phyloP scores from a whole-genome alignment of 2,329 filamentous ascomycete genomes.

The Aureobasidium leucospermi region DNA sequence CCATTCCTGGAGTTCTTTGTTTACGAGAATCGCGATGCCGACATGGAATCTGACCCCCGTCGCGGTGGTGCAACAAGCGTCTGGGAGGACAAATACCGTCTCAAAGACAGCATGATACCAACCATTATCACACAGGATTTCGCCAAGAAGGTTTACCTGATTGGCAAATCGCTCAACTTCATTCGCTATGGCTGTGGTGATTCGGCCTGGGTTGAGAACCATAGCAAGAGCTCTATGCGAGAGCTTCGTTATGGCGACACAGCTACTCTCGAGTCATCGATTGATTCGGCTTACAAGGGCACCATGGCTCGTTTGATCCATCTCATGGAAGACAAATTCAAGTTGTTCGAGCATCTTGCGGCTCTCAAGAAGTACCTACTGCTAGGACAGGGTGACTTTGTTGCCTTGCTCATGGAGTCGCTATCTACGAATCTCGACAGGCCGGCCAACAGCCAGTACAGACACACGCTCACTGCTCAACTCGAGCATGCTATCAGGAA shows the following conservation, averaged over 20 bases:
- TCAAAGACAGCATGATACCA: slow-evolving; percentile 79
- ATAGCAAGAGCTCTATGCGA: slow-evolving; percentile 87
- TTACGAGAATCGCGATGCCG: slow-evolving; percentile 62
- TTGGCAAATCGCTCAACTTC: slow-evolving; percentile 96
- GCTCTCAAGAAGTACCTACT: slow-evolving; percentile 93
- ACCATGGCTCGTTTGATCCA: slow-evolving; percentile 93
- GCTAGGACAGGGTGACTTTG: slow-evolving; percentile 93
- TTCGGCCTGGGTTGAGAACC: slow-evolving; percentile 88
- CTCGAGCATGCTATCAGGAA: slow-evolving; percentile 94
- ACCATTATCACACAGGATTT: slow-evolving; percentile 91
- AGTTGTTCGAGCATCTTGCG: slow-evolving; percentile 82
- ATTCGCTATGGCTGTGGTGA: slow-evolving; percentile 94
- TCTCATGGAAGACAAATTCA: slow-evolving; percentile 92
- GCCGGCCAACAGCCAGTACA: slow-evolving; percentile 92
- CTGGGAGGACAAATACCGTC: slow-evolving; percentile 95
- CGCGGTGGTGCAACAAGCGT: slow-evolving; percentile 69
- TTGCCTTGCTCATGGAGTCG: slow-evolving; percentile 93
- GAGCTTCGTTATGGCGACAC: slow-evolving; percentile 91
- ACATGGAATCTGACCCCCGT: slow-evolving; percentile 35
- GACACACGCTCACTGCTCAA: slow-evolving; percentile 95
- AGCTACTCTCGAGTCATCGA: slow-evolving; percentile 81
- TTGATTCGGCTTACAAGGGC: slow-evolving; percentile 94
- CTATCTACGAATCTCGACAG: slow-evolving; percentile 86
- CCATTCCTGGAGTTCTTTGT: slow-evolving; percentile 96
- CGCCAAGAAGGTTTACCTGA: slow-evolving; percentile 91